Evolutionary conservation across 805 yeast genomes (phyloP), one percentile per base, ranked within the genome.

Genomic region (Candida stauntonica): DNA sequence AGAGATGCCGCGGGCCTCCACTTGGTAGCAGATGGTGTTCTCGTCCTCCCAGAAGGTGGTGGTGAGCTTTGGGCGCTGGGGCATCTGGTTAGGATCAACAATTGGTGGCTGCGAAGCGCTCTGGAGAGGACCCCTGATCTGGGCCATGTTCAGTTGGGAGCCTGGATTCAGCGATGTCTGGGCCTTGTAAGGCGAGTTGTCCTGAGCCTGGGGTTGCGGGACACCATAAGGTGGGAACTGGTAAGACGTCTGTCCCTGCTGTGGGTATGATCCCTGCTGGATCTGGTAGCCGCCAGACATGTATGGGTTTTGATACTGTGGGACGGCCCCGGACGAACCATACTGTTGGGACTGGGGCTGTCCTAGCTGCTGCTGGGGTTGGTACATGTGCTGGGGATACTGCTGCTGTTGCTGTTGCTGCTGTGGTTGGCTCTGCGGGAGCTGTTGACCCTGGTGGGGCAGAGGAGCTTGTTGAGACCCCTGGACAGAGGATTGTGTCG

Each of bases 31-130:
- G 31, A 79, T 63, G 1, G 86, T 79, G 49, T 76, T 77, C 51
- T 79, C 86, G 54, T 79, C 86, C 59, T 79, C 86, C 86, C 86
- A 79, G 79, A 78, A 77, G 11, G 84, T 79, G 17, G 86, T 79
- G 32, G 85, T 79, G 41, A 79, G 78, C 45, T 81, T 66, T 7
- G 83, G 86, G 7, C 45, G 38, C 35, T 67, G 58, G 3, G 57
- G 62, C 9, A 47, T 31, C 32, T 48, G 59, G 38, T 42, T 54
- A n/a, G 55, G 54, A 37, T 57, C 57, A 17, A 47, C 34, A 19
- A 51, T 14, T 16, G 45, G 46, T 2, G 52, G 47, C 31, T 44
- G 55, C 1, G 47, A 29, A 13, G 50, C 41, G 15, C 49, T 31
- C 29, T 42, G 52, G 16, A 38, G 21, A 1, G 48, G 48, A 8